A percentile compares a stretch with the other conserved stretches of the same genome.
Conservation (phyloP, 805 yeast species). For the Metschnikowia lochheadii region DNA sequence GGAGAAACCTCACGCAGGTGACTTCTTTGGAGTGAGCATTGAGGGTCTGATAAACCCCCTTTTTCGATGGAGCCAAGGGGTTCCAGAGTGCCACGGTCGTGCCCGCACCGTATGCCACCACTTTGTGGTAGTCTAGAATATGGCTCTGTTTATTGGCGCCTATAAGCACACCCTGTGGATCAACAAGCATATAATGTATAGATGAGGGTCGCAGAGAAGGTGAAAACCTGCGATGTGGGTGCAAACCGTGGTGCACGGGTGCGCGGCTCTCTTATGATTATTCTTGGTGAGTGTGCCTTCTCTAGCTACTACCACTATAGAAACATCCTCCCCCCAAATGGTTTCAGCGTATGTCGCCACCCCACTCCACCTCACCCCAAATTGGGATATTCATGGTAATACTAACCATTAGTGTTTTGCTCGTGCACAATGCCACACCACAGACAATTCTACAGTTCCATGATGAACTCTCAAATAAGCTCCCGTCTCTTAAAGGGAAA, state of each 20-base stretch:
- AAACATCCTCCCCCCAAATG: constrained; percentile 16
- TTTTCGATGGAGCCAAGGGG: constrained; percentile 41
- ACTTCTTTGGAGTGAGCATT: constrained; percentile 61
- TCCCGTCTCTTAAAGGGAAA: constrained; percentile 55
- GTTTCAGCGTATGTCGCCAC: constrained; percentile 35
- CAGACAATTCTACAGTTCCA: constrained; percentile 65
- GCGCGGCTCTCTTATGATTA: background rate
- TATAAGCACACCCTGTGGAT: constrained; percentile 55
- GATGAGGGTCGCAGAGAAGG: background rate
- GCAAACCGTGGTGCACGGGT: constrained; percentile 17
- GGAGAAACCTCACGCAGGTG: constrained; percentile 58
- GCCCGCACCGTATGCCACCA: constrained; percentile 72
- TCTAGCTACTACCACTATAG: background rate
- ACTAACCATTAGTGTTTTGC: constrained; percentile 32
- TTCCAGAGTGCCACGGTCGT: constrained; percentile 64
- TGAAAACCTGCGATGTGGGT: constrained; percentile 12
- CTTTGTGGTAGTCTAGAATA: constrained; percentile 48
- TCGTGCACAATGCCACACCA: constrained; percentile 44
- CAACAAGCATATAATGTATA: background rate
- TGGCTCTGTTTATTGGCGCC: constrained; percentile 71
- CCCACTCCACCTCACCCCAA: background rate
- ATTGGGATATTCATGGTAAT: background rate
- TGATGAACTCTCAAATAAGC: constrained; percentile 63
- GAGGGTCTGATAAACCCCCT: constrained; percentile 53
- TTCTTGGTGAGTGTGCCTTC: background rate